Evolutionary conservation across 768 basidiomycete species (phyloP), one percentile per base, ranked within the genome.

Genomic region (Macrocybe gigantea): DNA sequence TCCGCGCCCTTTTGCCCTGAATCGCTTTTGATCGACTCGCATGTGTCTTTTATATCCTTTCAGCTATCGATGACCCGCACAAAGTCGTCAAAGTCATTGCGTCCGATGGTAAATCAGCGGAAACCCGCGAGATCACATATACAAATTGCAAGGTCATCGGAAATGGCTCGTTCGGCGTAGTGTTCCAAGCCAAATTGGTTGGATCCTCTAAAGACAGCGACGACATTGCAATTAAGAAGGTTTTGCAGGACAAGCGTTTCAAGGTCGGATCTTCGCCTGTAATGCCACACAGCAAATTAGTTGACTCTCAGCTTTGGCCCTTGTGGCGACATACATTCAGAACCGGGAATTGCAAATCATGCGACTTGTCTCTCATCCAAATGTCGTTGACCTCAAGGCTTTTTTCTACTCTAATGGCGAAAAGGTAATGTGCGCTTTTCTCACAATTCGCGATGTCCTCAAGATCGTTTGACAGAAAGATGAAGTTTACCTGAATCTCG

Each of bases 371-470:
- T 81, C 83, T 52, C 95, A 98, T 72, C 95, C 95, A 45, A 98
- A 97, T 62, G 96, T 99, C 38, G 93, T 97, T 60, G 95, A 98
- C 62, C 82, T 99, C 53, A 87, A 87, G 60, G 93, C 94, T 11
- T 99, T 97, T 70, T 99, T 98, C 77, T 99, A 99, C 67, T 93
- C 95, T 49, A 97, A 94, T 58, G 96, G 96, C 41, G 96, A 99
- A 75, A 99, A 98, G 90, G 94, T 93, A 55, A 56, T 76, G 61
- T 50, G 2, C 29, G 46, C 30, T 52, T 38, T 50, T 51, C 32
- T 53, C n/a, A 14, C 48, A 34, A 40, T 47, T 50, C 56, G 46
- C 49, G 51, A 41, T 50, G 15, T 37, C 13, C n/a, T 45, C 38
- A 47, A 45, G 50, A 38, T 45, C 33, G 38, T 41, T 46, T 47